A percentile compares a stretch with the other conserved stretches of the same genome.
Evolutionary conservation across 2,329 filamentous ascomycete species (phyloP).

Genomic region (Pyrenochaeta sp.): DNA sequence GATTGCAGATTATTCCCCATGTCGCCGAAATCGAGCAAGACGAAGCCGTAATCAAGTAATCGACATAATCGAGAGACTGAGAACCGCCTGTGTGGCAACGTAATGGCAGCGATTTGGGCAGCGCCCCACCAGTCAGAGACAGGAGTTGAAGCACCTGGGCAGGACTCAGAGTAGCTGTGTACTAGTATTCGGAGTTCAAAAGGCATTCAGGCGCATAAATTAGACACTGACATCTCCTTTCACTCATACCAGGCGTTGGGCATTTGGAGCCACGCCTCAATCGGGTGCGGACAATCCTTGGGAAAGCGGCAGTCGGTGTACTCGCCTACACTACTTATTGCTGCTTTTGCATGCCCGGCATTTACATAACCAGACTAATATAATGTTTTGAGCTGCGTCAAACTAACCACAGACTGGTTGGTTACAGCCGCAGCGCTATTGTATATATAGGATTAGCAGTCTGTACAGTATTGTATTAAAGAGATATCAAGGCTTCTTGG

Average conservation of each 20-base stretch:
- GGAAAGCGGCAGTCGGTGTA: too few relatives aligned
- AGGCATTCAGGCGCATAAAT: neutral
- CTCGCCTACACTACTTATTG: too few relatives aligned
- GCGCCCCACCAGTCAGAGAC: neutral
- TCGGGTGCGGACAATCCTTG: too few relatives aligned
- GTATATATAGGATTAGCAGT: too few relatives aligned
- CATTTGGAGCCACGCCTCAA: too few relatives aligned
- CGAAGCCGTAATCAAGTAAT: conserved; percentile 1
- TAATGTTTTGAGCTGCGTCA: too few relatives aligned
- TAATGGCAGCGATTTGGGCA: neutral
- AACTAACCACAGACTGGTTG: too few relatives aligned
- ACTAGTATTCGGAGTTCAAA: neutral
- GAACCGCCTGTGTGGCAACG: neutral
- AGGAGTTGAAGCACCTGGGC: neutral
- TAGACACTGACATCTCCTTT: neutral
- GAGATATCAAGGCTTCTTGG: too few relatives aligned
- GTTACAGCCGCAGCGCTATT: too few relatives aligned
- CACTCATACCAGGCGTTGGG: neutral
- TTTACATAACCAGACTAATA: too few relatives aligned
- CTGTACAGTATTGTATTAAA: too few relatives aligned
- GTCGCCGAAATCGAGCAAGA: conserved; percentile 10
- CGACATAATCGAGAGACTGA: neutral
- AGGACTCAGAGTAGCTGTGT: neutral
- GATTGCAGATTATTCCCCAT: conserved; percentile 32
- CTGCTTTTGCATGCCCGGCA: too few relatives aligned